phyloP scores from a whole-genome alignment of 257 asterid species.

The Jasminum sambac region DNA sequence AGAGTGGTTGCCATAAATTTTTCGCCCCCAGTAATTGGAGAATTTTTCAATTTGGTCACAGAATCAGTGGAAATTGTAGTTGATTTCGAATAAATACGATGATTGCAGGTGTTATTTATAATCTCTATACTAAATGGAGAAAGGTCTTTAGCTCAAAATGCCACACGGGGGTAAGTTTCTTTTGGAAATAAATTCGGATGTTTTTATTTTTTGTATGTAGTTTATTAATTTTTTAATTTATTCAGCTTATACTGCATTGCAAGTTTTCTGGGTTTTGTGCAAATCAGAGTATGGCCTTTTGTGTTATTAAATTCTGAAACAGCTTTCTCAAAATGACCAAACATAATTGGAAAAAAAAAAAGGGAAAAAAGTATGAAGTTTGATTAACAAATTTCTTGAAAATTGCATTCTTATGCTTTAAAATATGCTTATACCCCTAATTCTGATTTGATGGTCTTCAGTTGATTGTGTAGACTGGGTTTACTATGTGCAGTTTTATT shows the following conservation, averaged over 20 bases:
- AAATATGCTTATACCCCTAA: background rate
- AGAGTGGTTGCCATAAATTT: slow-evolving; percentile 20
- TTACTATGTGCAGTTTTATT: background rate
- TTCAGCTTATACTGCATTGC: background rate
- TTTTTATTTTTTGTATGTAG: background rate
- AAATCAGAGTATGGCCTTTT: background rate
- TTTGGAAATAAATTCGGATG: background rate
- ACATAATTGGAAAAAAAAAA: too few species aligned
- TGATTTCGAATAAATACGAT: slow-evolving; percentile 25
- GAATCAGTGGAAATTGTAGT: slow-evolving; percentile 13
- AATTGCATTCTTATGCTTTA: background rate
- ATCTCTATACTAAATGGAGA: slow-evolving; percentile 40
- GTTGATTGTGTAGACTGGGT: background rate
- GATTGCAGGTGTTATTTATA: slow-evolving; percentile 45
- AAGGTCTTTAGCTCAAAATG: slow-evolving; percentile 38
- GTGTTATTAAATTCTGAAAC: background rate
- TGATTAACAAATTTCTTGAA: background rate
- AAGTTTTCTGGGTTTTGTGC: background rate
- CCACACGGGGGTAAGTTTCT: slow-evolving; percentile 42
- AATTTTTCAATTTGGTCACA: background rate
- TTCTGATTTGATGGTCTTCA: background rate
- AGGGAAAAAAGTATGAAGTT: background rate
- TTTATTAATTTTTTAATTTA: too few species aligned
- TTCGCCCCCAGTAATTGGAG: background rate
- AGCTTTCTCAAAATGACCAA: background rate